These are phyloP conservation scores for Syzygium oleosum DNA, from an alignment of 345 rosid species.

Conservation along the genomic window DNA sequence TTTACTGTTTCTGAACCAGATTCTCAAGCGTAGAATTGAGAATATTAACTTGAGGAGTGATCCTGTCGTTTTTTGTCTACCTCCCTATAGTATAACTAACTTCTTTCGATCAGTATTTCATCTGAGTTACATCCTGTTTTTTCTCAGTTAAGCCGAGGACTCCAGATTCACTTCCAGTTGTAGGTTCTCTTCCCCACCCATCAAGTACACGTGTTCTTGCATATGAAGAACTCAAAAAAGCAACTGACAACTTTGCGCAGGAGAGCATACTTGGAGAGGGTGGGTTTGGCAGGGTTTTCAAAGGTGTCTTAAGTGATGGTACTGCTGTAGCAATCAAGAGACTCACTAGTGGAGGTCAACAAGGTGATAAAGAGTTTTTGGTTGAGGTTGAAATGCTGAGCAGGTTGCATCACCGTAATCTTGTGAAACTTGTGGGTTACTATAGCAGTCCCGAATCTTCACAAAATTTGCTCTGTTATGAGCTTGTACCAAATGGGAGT, in stretches of 20 bases:
- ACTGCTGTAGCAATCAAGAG: conserved; percentile 98
- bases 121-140: neutral
- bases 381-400: conserved; percentile 99
- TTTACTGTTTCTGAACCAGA: neutral
- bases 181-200: conserved; percentile 77
- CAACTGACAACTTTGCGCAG: conserved; percentile 84
- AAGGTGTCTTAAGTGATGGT: conserved; percentile 95
- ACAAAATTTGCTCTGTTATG: conserved; percentile 89
- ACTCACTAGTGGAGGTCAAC: conserved; percentile 86
- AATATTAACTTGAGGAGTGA: neutral
- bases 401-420: conserved; percentile 98
- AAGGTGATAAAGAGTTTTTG: conserved; percentile 91
- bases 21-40: neutral
- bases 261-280: conserved; percentile 95
- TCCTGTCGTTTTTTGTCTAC: neutral
- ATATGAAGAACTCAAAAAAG: conserved; percentile 92
- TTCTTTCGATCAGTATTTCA: neutral
- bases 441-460: conserved; percentile 83
- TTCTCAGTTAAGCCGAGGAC: conserved; percentile 55
- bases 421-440: conserved; percentile 97
- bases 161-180: conserved; percentile 32
- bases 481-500: conserved; percentile 97
- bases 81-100: neutral
- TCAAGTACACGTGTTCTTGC: conserved; percentile 80
- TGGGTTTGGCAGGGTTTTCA: conserved; percentile 95